Evolutionary conservation across 2,329 filamentous ascomycete genomes (phyloP).

Genomic region (Madurella mycetomatis): DNA sequence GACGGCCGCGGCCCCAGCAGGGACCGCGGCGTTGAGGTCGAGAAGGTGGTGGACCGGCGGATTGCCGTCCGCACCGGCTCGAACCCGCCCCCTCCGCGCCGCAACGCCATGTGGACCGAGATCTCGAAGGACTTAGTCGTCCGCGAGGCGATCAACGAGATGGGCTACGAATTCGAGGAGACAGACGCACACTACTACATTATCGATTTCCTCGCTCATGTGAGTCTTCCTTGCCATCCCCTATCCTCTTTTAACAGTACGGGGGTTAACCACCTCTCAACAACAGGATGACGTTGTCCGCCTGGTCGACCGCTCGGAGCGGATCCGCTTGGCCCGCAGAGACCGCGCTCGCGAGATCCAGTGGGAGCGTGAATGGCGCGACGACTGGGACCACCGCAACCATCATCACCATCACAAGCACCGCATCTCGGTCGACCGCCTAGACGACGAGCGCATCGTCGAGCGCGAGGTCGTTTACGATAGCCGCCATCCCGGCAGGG

Average conservation of each 20-base stretch:
- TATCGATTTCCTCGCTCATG: slow-evolving; percentile 83
- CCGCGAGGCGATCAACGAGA: slow-evolving; percentile 77
- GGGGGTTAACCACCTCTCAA: slow-evolving; percentile 32
- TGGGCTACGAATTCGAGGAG: slow-evolving; percentile 87
- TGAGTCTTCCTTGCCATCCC: slow-evolving; percentile 47
- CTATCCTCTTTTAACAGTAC: background rate
- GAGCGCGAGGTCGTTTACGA: slow-evolving; percentile 68
- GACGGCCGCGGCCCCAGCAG: slow-evolving; percentile 22
- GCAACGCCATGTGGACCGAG: slow-evolving; percentile 41
- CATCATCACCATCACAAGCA: slow-evolving; percentile 28
- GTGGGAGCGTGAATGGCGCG: slow-evolving; percentile 55
- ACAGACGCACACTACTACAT: slow-evolving; percentile 87
- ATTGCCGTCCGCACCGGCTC: slow-evolving; percentile 35
- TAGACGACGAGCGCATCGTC: slow-evolving; percentile 59
- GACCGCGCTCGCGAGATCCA: slow-evolving; percentile 50
- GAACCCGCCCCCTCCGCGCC: slow-evolving; percentile 38
- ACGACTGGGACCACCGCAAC: slow-evolving; percentile 42
- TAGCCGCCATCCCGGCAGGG: slow-evolving; percentile 20
- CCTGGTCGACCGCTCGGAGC: slow-evolving; percentile 76
- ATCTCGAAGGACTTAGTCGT: slow-evolving; percentile 89
- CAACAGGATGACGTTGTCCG: slow-evolving; percentile 78
- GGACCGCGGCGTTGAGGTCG: slow-evolving; percentile 40
- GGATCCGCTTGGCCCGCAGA: slow-evolving; percentile 64
- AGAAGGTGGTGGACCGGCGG: slow-evolving; percentile 51
- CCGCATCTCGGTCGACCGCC: slow-evolving; percentile 34